A percentile compares a stretch with the other conserved stretches of the same genome.
Evolutionary conservation across 306 rosid genomes (phyloP).

Genomic region (Vigna unguiculata): DNA sequence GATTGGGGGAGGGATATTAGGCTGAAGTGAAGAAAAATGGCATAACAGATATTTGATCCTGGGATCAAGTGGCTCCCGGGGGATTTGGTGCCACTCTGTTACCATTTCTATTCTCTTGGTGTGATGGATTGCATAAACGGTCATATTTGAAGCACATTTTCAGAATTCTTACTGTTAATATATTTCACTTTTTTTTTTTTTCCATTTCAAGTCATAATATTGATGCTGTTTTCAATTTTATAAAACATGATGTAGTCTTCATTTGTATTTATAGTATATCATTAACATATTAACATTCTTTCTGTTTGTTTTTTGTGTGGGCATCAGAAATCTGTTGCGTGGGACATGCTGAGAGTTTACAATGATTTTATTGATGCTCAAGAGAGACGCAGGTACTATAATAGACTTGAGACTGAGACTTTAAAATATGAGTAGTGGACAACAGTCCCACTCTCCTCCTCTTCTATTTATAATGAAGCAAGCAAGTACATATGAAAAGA

Average conservation of each 20-base stretch:
- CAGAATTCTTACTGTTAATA: background rate
- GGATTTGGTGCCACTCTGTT: background rate
- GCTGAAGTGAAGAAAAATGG: background rate
- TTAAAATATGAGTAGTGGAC: too few species aligned
- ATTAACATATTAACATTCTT: conserved; percentile 25
- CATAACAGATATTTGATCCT: background rate
- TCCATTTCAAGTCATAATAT: background rate
- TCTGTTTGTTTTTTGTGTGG: conserved; percentile 3
- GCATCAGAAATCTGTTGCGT: conserved; percentile 84
- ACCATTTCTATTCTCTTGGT: background rate
- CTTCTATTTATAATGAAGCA: too few species aligned
- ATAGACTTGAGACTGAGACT: too few species aligned
- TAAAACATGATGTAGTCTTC: background rate
- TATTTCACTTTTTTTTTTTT: background rate
- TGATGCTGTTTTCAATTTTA: background rate
- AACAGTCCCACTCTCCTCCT: too few species aligned
- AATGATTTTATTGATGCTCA: conserved; percentile 78
- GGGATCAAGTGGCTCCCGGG: background rate
- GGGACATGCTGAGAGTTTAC: conserved; percentile 96
- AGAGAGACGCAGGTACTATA: conserved; percentile 85
- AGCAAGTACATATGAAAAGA: too few species aligned
- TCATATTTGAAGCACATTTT: background rate
- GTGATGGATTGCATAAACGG: background rate
- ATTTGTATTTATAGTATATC: conserved; percentile 13
- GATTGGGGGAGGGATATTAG: background rate